Conservation (phyloP, 768 basidiomycete species). For the Russula abietina region DNA sequence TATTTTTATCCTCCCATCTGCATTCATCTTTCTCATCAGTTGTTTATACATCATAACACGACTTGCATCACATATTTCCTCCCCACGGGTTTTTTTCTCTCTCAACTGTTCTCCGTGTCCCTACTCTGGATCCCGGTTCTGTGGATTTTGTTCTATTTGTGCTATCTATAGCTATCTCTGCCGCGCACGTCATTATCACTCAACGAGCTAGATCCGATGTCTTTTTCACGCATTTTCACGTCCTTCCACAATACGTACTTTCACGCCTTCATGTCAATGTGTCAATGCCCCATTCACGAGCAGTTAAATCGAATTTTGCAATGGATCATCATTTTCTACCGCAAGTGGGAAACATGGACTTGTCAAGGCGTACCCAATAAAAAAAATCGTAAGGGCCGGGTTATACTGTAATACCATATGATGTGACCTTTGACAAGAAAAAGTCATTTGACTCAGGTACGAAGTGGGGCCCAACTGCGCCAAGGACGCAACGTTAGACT, state of each 20-base stretch:
- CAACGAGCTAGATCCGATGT: conserved; percentile 11
- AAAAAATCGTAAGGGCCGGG: too few relatives aligned
- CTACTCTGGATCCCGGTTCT: background rate
- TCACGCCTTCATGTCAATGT: conserved; percentile 4
- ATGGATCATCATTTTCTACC: background rate
- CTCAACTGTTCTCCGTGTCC: background rate
- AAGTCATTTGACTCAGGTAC: too few relatives aligned
- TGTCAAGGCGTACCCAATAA: too few relatives aligned
- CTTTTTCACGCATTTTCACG: conserved; percentile 8
- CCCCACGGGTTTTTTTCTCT: background rate
- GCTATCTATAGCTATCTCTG: conserved; percentile 11
- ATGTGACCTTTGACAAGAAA: too few relatives aligned
- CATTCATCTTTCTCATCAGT: conserved; percentile 11
- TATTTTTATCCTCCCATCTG: background rate
- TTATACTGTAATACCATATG: background rate
- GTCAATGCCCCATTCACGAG: conserved; percentile 3
- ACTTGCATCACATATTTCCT: conserved; percentile 9
- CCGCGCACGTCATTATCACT: conserved; percentile 1
- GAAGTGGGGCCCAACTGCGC: too few relatives aligned
- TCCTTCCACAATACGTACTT: background rate
- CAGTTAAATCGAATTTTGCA: background rate
- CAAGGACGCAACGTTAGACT: too few relatives aligned
- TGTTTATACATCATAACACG: conserved; percentile 14
- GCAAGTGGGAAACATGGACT: background rate
- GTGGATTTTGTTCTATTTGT: conserved; percentile 2